These are phyloP conservation scores for Boletus rubropictus DNA, from an alignment of 768 basidiomycete species.

Conservation along the genomic window DNA sequence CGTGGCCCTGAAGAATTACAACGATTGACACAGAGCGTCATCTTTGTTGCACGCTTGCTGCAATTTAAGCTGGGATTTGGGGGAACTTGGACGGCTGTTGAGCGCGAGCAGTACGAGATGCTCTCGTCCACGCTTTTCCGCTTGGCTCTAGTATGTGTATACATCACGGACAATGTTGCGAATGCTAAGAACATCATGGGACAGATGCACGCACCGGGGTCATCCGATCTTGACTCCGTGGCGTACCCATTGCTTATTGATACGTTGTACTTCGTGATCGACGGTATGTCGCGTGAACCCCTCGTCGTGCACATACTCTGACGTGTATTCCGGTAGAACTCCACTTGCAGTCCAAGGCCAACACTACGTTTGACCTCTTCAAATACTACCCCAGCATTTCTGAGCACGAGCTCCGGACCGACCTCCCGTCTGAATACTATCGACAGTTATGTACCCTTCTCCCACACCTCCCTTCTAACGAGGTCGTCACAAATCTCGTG, in stretches of 20 bases:
- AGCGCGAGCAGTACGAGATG: conserved; percentile 41
- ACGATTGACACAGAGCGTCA: conserved; percentile 37
- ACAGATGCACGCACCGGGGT: conserved; percentile 53
- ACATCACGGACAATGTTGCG: conserved; percentile 1
- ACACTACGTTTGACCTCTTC: conserved; percentile 53
- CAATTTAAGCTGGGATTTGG: conserved; percentile 71
- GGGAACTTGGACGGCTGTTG: conserved; percentile 47
- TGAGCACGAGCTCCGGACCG: conserved; percentile 46
- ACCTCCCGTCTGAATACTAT: conserved; percentile 52
- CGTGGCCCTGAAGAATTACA: conserved; percentile 15
- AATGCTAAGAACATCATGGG: conserved; percentile 1
- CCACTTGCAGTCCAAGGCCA: conserved; percentile 50
- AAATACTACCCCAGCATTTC: conserved; percentile 53
- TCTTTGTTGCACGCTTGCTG: conserved; percentile 59
- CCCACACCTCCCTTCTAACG: conserved; percentile 46
- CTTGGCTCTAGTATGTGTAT: conserved; percentile 45
- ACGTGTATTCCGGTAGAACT: conserved; percentile 43
- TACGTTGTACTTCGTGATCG: conserved; percentile 66
- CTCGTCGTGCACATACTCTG: not conserved
- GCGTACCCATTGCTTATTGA: conserved; percentile 65
- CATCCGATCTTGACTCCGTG: conserved; percentile 44
- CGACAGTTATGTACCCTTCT: conserved; percentile 55
- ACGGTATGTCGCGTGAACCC: conserved; percentile 43
- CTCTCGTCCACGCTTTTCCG: conserved; percentile 43
- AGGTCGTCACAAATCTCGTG: conserved; percentile 51